Evolutionary conservation across 2,329 filamentous ascomycete genomes (phyloP).

Genomic region (Zalaria sp.): DNA sequence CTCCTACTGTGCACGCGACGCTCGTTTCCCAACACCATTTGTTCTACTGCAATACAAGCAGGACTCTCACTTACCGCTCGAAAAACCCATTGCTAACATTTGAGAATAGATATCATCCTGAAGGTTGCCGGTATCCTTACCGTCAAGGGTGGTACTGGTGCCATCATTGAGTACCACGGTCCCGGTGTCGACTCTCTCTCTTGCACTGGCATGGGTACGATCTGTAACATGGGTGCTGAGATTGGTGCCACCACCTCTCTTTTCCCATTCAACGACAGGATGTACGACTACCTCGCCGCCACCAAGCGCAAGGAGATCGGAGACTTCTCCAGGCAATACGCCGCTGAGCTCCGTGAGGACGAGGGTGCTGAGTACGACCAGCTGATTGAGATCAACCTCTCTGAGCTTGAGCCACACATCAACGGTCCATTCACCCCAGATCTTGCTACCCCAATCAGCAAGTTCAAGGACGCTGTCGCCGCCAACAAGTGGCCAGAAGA

Average conservation of each 20-base stretch:
- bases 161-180: conserved; percentile 55
- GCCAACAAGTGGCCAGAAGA: conserved; percentile 93
- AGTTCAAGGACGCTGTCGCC: conserved; percentile 90
- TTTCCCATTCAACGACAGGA: conserved; percentile 96
- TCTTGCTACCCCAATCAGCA: conserved; percentile 92
- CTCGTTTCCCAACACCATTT: too few relatives aligned
- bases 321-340: conserved; percentile 75
- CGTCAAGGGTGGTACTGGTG: conserved; percentile 93
- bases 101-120: conserved; percentile 66
- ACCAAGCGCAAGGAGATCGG: conserved; percentile 87
- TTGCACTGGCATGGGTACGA: conserved; percentile 78
- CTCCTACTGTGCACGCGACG: too few relatives aligned
- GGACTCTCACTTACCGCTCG: not conserved
- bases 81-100: not conserved
- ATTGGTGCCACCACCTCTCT: conserved; percentile 81
- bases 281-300: conserved; percentile 88
- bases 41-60: not conserved
- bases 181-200: conserved; percentile 63
- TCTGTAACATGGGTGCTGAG: conserved; percentile 50
- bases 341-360: conserved; percentile 73
- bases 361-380: conserved; percentile 91
- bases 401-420: conserved; percentile 90
- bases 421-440: conserved; percentile 99
- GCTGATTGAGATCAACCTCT: conserved; percentile 90
- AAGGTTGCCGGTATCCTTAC: conserved; percentile 95